These are phyloP conservation scores for Ceratobasidium sp. DNA, from an alignment of 1,284 basidiomycete genomes.

Conservation along the genomic window DNA sequence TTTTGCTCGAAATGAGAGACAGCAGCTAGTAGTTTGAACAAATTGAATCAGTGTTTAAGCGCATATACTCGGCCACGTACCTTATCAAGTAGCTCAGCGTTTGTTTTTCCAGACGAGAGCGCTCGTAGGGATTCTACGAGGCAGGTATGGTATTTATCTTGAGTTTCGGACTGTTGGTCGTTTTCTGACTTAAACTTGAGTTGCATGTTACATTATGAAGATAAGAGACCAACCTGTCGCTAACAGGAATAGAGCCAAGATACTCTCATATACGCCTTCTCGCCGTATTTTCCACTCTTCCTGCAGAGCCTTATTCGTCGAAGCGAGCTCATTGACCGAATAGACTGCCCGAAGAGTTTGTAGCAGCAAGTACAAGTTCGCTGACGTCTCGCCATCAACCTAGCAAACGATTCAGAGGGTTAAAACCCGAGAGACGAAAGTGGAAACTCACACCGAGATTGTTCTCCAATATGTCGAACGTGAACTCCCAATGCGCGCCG, in stretches of 20 bases:
- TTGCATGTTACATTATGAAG: too few species aligned
- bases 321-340: slow-evolving; percentile 73
- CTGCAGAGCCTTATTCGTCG: slow-evolving; percentile 77
- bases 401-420: neutral
- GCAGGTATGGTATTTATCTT: slow-evolving; percentile 8
- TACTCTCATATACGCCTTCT: slow-evolving; percentile 62
- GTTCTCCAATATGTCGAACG: slow-evolving; percentile 89
- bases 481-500: slow-evolving; percentile 91
- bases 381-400: slow-evolving; percentile 16
- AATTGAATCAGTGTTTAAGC: too few species aligned
- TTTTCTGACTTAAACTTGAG: slow-evolving; percentile 1
- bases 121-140: slow-evolving; percentile 37
- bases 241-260: slow-evolving; percentile 68
- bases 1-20: neutral
- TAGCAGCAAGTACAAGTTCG: slow-evolving; percentile 58
- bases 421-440: neutral
- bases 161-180: slow-evolving; percentile 14
- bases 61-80: neutral
- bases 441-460: slow-evolving; percentile 77
- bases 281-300: slow-evolving; percentile 75
- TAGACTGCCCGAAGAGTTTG: slow-evolving; percentile 76
- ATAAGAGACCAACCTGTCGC: slow-evolving; percentile 60
- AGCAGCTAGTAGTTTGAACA: neutral
- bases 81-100: slow-evolving; percentile 2
- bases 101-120: neutral